Base-by-base conservation (phyloP, 192 early-diverging fungal genomes). In the Podila clonocystis region DNA sequence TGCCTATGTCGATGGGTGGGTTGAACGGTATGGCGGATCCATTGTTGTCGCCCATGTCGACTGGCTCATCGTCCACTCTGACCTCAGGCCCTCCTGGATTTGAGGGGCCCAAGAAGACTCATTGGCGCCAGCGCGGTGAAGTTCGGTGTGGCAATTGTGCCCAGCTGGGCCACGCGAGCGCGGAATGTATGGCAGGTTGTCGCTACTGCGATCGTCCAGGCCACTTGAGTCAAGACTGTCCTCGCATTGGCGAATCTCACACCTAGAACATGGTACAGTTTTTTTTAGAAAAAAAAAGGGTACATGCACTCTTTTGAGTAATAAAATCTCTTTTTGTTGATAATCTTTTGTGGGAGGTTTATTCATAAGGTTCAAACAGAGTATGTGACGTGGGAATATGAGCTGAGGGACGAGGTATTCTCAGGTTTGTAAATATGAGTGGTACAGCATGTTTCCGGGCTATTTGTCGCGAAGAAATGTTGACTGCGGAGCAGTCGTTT, bases 71-170 rank as follows among this genome's bases (percentile, higher is more conserved):
- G 33, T 38, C 70, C 4, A 62, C 11, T 55, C 52, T 50, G 36
- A 13, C 68, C 31, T n/a, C 36, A 55, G 45, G 65, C 22, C 70
- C 75, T 61, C 58, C 77, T 58, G 73, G 68, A 38, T 72, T 68
- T 48, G 59, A 68, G 29, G 52, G 49, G 31, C 67, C 69, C 63
- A 82, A 62, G 62, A 72, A 72, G 64, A 63, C 67, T 19, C 70
- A 75, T 58, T 73, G 68, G 68, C 68, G 74, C 57, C 63, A 71
- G 59, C 67, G 63, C 61, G 73, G 75, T 50, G 66, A 72, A 29
- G 69, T 88, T 0, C 70, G 86, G 5, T 89, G 86, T 29, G 87
- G 87, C 26, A 87, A 89, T 52, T 88, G 87, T 58, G 87, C 84
- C 13, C 83, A 84, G 58, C 34, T 75, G 48, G 84, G 86, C 8